phyloP scores from a whole-genome alignment of 257 asterid genomes.

The Asclepias syriaca region DNA sequence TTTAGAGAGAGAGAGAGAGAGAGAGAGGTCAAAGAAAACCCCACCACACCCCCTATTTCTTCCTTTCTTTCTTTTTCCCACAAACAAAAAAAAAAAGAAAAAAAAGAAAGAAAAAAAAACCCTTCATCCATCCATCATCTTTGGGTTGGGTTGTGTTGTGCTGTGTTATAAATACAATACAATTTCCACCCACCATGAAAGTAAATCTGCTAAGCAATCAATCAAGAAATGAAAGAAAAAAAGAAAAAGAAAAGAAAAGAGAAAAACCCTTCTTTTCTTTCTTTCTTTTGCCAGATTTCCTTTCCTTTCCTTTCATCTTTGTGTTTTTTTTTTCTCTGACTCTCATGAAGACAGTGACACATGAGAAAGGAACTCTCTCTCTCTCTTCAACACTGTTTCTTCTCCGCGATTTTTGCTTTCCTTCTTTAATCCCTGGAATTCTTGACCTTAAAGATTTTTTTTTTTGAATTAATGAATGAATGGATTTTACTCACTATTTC shows the following conservation, averaged over 20 bases:
- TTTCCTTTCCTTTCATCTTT: constrained; percentile 14
- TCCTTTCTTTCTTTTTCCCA: constrained; percentile 19
- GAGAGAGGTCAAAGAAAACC: constrained; percentile 22
- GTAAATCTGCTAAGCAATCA: constrained; percentile 3
- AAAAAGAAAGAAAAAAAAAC: neutral
- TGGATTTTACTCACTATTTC: neutral
- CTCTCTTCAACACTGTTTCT: constrained; percentile 1
- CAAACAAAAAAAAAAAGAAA: neutral
- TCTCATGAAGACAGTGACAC: constrained; percentile 28
- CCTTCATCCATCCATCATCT: neutral
- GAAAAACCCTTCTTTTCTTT: neutral
- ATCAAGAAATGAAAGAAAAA: constrained; percentile 1
- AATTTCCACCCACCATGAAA: neutral
- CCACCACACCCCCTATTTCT: constrained; percentile 6
- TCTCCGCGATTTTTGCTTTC: constrained; percentile 22
- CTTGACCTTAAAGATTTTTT: neutral
- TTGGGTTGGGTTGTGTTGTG: neutral
- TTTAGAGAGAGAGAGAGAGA: neutral
- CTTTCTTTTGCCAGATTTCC: constrained; percentile 28
- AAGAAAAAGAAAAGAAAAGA: too few relatives aligned
- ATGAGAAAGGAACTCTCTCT: neutral
- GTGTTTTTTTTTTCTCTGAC: constrained; percentile 10
- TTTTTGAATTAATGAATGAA: neutral
- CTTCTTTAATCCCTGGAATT: neutral
- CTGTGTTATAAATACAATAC: constrained; percentile 20